A percentile compares a stretch with the other conserved stretches of the same genome.
Conservation (phyloP, 2,329 filamentous ascomycete species). For the Pezicula carpinea region DNA sequence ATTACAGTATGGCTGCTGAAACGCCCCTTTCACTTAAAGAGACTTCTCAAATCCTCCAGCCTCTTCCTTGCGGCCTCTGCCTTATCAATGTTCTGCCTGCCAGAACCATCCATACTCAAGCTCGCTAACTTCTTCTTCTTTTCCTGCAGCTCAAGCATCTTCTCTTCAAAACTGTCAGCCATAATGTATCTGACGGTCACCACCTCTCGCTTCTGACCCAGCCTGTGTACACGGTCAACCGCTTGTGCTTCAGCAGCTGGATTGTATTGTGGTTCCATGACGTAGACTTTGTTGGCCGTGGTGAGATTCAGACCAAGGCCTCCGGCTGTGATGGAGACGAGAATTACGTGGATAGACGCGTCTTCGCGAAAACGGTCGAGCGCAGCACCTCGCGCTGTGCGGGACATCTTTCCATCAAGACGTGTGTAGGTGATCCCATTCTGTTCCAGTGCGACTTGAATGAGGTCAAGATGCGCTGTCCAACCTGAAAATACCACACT, state of each 20-base stretch:
- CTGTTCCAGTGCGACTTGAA: conserved; percentile 72
- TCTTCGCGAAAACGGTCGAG: conserved; percentile 77
- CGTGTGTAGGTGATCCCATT: conserved; percentile 66
- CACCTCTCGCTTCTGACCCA: conserved; percentile 87
- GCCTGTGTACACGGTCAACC: conserved; percentile 84
- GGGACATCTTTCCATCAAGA: conserved; percentile 87
- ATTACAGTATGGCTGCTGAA: too few species aligned
- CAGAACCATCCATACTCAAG: conserved; percentile 67
- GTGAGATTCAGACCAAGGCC: conserved; percentile 91
- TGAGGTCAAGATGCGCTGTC: conserved; percentile 91
- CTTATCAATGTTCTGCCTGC: conserved; percentile 25
- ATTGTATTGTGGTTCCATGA: conserved; percentile 99
- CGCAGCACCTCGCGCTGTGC: conserved; percentile 66
- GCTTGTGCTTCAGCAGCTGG: conserved; percentile 93
- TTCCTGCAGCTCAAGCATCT: conserved; percentile 82
- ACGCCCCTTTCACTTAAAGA: conserved; percentile 40
- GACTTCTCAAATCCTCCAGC: conserved; percentile 53
- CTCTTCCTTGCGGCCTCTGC: conserved; percentile 30
- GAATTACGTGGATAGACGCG: conserved; percentile 66
- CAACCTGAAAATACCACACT: conserved; percentile 95
- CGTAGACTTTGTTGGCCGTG: conserved; percentile 78
- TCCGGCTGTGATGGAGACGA: conserved; percentile 89
- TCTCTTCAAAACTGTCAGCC: conserved; percentile 86
- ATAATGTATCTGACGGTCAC: conserved; percentile 88
- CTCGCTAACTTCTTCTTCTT: conserved; percentile 92